Evolutionary conservation across 257 asterid genomes (phyloP).

Genomic region (Solanum boliviense): DNA sequence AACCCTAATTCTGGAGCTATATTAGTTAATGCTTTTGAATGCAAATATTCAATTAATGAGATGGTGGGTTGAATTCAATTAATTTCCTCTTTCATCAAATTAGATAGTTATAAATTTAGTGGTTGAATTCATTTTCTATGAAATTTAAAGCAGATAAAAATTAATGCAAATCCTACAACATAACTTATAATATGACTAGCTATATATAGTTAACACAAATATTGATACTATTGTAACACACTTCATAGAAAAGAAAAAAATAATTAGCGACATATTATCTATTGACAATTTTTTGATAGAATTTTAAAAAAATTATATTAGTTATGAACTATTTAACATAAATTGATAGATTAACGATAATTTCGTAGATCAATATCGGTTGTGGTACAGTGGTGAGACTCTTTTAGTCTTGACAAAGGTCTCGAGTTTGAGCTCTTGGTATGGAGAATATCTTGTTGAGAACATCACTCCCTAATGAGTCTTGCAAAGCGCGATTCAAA

Average conservation of each 20-base stretch:
- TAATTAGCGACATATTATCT: neutral
- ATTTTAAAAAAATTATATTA: neutral
- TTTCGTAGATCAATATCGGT: too few relatives aligned
- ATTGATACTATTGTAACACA: neutral
- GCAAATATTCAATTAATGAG: constrained; percentile 11
- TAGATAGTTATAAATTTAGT: neutral
- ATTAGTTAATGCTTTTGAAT: constrained; percentile 11
- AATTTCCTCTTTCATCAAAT: constrained; percentile 1
- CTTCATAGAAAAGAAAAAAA: neutral
- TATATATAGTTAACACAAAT: neutral
- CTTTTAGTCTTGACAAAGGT: neutral
- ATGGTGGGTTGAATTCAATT: constrained; percentile 7
- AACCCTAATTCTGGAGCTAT: constrained; percentile 16
- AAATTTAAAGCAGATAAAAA: neutral
- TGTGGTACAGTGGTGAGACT: neutral
- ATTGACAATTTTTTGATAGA: neutral
- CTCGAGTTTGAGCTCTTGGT: neutral
- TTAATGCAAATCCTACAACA: neutral
- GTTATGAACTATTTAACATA: neutral
- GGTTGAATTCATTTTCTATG: neutral
- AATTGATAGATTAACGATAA: neutral
- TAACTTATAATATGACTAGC: neutral
- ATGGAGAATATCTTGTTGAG: too few relatives aligned
- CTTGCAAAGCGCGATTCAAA: too few relatives aligned
- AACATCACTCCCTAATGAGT: neutral